Evolutionary conservation across 1,139 yeast genomes (phyloP).

Genomic region (Sugiyamaella xylanicola): DNA sequence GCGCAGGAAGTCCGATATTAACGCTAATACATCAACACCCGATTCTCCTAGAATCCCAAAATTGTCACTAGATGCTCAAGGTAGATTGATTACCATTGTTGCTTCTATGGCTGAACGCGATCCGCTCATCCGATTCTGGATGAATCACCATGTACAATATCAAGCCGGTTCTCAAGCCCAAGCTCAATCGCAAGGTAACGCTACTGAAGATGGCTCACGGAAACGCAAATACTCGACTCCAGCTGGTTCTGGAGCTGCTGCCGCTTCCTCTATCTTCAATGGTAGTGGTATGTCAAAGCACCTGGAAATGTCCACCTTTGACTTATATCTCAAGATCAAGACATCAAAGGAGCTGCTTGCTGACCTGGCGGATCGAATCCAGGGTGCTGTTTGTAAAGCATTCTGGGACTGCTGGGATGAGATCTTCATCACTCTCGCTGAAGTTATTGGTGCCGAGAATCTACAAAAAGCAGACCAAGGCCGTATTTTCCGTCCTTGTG

Average conservation of each 20-base stretch:
- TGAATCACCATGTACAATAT: constrained; percentile 31
- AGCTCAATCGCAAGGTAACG: constrained; percentile 3
- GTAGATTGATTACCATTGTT: constrained; percentile 30
- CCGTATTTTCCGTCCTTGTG: constrained; percentile 40
- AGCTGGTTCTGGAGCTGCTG: constrained; percentile 1
- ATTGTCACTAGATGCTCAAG: constrained; percentile 31
- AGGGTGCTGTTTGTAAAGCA: constrained; percentile 42
- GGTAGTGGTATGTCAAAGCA: constrained; percentile 7
- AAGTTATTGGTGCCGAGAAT: constrained; percentile 37
- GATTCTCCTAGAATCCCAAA: constrained; percentile 9
- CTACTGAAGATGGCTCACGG: not conserved
- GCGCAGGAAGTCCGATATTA: not conserved
- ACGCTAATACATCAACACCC: not conserved
- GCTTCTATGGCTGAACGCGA: constrained; percentile 35
- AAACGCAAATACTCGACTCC: constrained; percentile 16
- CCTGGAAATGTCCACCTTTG: constrained; percentile 29
- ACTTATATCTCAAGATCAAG: constrained; percentile 36
- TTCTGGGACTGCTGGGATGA: constrained; percentile 44
- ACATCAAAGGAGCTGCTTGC: constrained; percentile 35
- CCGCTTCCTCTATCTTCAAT: not conserved
- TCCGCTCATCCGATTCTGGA: constrained; percentile 33
- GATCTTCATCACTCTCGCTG: constrained; percentile 37
- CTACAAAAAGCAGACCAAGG: constrained; percentile 37
- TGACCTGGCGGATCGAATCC: constrained; percentile 40
- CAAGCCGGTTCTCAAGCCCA: constrained; percentile 1